Base-by-base conservation (phyloP, 306 rosid species). In the Trifolium dubium region DNA sequence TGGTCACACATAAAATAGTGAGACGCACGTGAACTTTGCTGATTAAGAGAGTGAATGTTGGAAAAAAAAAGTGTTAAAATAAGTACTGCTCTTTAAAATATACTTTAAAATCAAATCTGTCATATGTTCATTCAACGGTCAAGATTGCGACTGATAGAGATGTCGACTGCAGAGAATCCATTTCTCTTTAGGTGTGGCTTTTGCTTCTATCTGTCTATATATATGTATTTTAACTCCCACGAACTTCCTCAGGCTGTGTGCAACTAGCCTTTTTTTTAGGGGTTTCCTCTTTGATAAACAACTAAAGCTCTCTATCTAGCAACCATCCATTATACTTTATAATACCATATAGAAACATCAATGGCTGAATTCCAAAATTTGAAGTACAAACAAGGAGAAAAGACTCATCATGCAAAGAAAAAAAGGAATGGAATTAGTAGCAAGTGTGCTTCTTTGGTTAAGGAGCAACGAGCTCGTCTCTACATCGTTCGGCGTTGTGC, bases 401-500 rank as follows among this genome's bases (percentile, higher is more conserved):
- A 70, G 64, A 59, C 73, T 49, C 46, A 62, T 49, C 46, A 62
- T 39, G 15, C 77, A 69, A 88, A 89, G 77, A 80, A 79, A 76
- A 86, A 80, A 70, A 76, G 83, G 29, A 10, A 84, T 78, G 86
- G 89, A 0, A 85, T 91, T 75, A 86, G 84, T 19, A 78, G 82
- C 28, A 89, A 88, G 77, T 92, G 97, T 75, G 89, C 93, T 63
- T 77, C 95, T 64, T 77, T 92, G 54, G 90, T 90, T 17, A 94
- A 88, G 79, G 85, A 92, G 80, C 99, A 94, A 76, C 92, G 97
- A 41, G 93, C 99, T 37, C 90, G 97, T 17, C 82, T 94, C 14
- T 94, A 94, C 80, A 94, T 94, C 58, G 81, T 94, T 1, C 93
- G 98, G 7, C 87, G 97, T 19, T 94, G 99, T 70, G 99, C 99